Evolutionary conservation across 148 eudicot species (phyloP).

Genomic region (Rhododendron williamsianum): DNA sequence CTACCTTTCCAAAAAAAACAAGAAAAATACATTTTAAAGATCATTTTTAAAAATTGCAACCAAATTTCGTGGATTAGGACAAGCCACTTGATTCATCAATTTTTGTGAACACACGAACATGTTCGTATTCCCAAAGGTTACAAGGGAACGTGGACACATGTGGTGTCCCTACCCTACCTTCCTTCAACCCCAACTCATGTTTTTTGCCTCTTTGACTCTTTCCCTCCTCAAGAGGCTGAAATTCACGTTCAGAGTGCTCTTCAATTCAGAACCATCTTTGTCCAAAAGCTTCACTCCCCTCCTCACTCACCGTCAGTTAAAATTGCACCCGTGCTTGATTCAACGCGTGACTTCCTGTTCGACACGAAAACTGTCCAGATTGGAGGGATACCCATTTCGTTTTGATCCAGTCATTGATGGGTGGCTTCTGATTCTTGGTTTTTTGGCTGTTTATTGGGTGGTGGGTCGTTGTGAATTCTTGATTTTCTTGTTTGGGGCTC

Average conservation of each 20-base stretch:
- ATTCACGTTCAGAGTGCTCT: background rate
- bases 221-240: background rate
- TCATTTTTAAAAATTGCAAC: background rate
- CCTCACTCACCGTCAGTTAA: background rate
- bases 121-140: background rate
- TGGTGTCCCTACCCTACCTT: background rate
- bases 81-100: background rate
- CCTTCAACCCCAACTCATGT: background rate
- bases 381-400: slow-evolving; percentile 2
- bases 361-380: background rate
- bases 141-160: background rate
- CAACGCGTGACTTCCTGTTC: background rate
- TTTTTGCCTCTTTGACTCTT: background rate
- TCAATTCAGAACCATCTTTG: background rate
- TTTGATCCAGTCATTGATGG: slow-evolving; percentile 15
- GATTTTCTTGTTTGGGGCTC: slow-evolving; percentile 5
- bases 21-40: too few relatives aligned
- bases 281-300: background rate
- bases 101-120: background rate
- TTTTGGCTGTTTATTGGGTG: background rate
- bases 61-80: background rate
- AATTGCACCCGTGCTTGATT: background rate
- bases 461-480: slow-evolving; percentile 8
- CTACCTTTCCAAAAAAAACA: too few relatives aligned
- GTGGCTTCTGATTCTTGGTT: slow-evolving; percentile 13